Evolutionary conservation across 148 eudicot species (phyloP), one percentile per base, ranked within the genome.

Genomic region (Fallopia convolvulus): DNA sequence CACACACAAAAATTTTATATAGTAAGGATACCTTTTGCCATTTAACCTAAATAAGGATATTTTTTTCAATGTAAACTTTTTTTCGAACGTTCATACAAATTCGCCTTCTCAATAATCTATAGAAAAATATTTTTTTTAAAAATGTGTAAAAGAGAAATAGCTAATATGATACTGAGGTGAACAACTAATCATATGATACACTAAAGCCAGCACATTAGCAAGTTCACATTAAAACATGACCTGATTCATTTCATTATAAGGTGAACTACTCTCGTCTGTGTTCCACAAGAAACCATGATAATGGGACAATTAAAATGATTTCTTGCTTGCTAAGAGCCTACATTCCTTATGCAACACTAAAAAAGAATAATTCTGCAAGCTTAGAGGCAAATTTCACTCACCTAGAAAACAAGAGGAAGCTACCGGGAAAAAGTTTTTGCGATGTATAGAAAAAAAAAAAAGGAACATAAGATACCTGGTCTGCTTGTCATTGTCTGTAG

Each of bases 401-500:
- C 40, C 8, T 30, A 26, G 5, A 26, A 30, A 13, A 5, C n/a
- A 12, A 65, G 70, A 13, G 41, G 65, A 65, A 30, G 18, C 32
- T 32, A 11, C 17, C 18, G 1, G 15, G 21, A 21, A 21, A 60
- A 8, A 18, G 5, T 0, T 60, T 60, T 60, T 60, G 68, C 68
- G 9, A 32, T 17, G 15, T 14, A 65, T 0, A 66, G 41, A 18
- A 36, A 7, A 68, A 68, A 15, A 68, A 68, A 68, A 15, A 15
- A 68, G 14, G 44, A 68, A 42, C 44, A 36, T 65, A 26, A 4
- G 13, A 66, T 86, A 92, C 99, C 98, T 91, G 13, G 99, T 95
- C 80, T 93, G 99, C 90, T 91, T 93, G 84, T 95, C 99, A 84
- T 95, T 95, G 77, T 95, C 99, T 17, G 98, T 93, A 3, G 98